Conservation (phyloP, 2,329 filamentous ascomycete genomes). For the Ophiocordyceps camponoti-saundersi region DNA sequence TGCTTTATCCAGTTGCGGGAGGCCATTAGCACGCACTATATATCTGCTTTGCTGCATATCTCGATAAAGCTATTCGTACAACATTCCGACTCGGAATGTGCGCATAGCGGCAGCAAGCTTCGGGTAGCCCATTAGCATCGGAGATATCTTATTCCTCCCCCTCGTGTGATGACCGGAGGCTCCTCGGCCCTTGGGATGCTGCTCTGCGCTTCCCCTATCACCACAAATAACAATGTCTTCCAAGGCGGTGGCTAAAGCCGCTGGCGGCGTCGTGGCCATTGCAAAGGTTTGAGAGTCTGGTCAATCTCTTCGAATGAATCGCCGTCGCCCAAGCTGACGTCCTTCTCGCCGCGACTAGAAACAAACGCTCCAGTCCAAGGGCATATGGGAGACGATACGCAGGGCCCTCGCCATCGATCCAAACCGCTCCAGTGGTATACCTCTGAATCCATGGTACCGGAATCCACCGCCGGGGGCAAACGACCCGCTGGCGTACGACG, state of each 20-base stretch:
- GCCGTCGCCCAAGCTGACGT: slow-evolving; percentile 1
- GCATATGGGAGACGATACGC: slow-evolving; percentile 76
- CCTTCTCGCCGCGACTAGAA: slow-evolving; percentile 40
- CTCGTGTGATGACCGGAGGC: no score
- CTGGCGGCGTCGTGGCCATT: slow-evolving; percentile 36
- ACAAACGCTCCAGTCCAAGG: slow-evolving; percentile 83
- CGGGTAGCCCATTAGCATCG: no score
- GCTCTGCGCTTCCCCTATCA: neutral
- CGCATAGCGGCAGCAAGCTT: no score
- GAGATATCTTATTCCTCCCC: no score
- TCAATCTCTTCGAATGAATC: neutral
- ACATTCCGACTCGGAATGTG: no score
- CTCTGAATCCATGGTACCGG: slow-evolving; percentile 84
- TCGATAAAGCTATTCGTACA: no score
- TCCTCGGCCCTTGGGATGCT: neutral
- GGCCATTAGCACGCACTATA: no score
- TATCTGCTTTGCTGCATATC: no score
- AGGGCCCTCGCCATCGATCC: slow-evolving; percentile 65
- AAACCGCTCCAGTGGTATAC: slow-evolving; percentile 78
- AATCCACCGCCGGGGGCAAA: slow-evolving; percentile 46
- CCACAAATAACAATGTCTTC: slow-evolving; percentile 35
- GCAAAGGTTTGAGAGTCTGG: slow-evolving; percentile 29
- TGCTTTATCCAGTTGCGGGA: no score
- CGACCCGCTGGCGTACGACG: slow-evolving; percentile 20
- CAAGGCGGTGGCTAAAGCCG: slow-evolving; percentile 40